A percentile compares a stretch with the other conserved stretches of the same genome.
phyloP scores from a whole-genome alignment of 108 stramenopile genomes.

The Conticribra weissflogii region DNA sequence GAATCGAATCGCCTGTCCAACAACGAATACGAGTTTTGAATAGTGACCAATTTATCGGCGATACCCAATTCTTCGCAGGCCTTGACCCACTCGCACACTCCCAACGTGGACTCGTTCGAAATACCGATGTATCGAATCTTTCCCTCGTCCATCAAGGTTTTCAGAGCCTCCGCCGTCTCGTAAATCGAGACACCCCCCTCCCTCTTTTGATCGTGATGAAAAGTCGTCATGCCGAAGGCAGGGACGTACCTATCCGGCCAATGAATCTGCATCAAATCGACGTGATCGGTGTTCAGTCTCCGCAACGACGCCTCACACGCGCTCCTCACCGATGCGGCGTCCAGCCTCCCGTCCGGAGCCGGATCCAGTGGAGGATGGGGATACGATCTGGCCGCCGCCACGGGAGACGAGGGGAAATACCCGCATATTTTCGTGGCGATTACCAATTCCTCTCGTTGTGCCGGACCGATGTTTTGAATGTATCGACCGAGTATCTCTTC shows the following conservation, averaged over 20 bases:
- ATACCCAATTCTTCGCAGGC: constrained; percentile 59
- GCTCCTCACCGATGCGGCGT: constrained; percentile 19
- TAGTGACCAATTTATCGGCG: constrained; percentile 70
- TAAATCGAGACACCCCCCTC: constrained; percentile 34
- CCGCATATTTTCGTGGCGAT: constrained; percentile 35
- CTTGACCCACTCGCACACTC: constrained; percentile 68
- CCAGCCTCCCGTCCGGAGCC: constrained; percentile 43
- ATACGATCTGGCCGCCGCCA: constrained; percentile 37
- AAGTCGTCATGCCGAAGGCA: constrained; percentile 35
- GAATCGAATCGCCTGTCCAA: constrained; percentile 83
- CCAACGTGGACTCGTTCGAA: constrained; percentile 91
- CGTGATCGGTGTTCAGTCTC: constrained; percentile 39
- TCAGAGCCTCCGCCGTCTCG: constrained; percentile 57
- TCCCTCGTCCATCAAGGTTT: constrained; percentile 77
- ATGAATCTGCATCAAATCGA: constrained; percentile 48
- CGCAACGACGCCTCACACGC: constrained; percentile 40
- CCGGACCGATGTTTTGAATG: constrained; percentile 15
- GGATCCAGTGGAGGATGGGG: constrained; percentile 25
- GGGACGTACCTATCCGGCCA: constrained; percentile 54
- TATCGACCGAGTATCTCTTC: constrained; percentile 45
- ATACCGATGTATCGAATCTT: constrained; percentile 88
- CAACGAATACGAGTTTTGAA: constrained; percentile 89
- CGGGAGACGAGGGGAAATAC: constrained; percentile 23
- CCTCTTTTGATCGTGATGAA: constrained; percentile 22
- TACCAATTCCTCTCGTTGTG: constrained; percentile 35